A percentile compares a stretch with the other conserved stretches of the same genome.
Evolutionary conservation across 2,329 filamentous ascomycete species (phyloP).

Genomic region (Sporothrix phasma): DNA sequence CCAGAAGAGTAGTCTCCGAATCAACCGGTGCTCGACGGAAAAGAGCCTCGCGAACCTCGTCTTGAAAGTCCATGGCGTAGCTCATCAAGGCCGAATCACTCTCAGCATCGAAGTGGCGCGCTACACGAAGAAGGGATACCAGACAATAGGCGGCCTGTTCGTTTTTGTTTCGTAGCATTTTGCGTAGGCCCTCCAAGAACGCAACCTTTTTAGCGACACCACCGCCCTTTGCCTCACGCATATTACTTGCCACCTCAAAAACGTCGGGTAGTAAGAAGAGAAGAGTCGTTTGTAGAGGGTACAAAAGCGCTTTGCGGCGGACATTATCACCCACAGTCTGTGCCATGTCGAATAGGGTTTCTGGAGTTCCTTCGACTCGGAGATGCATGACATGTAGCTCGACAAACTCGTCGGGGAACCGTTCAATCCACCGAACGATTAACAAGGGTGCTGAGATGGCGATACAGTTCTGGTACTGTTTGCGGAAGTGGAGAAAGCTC

Average conservation of each 20-base stretch:
- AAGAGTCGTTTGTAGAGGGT: slow-evolving; percentile 52
- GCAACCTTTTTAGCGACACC: slow-evolving; percentile 56
- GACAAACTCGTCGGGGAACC: slow-evolving; percentile 55
- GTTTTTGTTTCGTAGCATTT: slow-evolving; percentile 53
- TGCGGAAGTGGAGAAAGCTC: slow-evolving; percentile 56
- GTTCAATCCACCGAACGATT: slow-evolving; percentile 56
- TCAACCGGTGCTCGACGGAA: slow-evolving; percentile 44
- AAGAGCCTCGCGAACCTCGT: slow-evolving; percentile 56
- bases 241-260: slow-evolving; percentile 59
- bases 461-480: slow-evolving; percentile 52
- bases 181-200: slow-evolving; percentile 54
- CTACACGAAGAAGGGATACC: slow-evolving; percentile 50
- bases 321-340: slow-evolving; percentile 50
- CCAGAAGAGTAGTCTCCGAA: slow-evolving; percentile 42
- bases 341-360: slow-evolving; percentile 61
- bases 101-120: slow-evolving; percentile 53
- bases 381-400: slow-evolving; percentile 50
- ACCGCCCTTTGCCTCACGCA: slow-evolving; percentile 52
- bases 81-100: slow-evolving; percentile 52
- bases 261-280: slow-evolving; percentile 57
- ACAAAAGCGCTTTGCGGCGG: slow-evolving; percentile 45
- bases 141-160: slow-evolving; percentile 59
- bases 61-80: slow-evolving; percentile 60
- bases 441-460: slow-evolving; percentile 53
- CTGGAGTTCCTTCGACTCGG: slow-evolving; percentile 54